These are phyloP conservation scores for Backusella parvicylindrica DNA, from an alignment of 192 early-diverging fungal species.

Conservation along the genomic window DNA sequence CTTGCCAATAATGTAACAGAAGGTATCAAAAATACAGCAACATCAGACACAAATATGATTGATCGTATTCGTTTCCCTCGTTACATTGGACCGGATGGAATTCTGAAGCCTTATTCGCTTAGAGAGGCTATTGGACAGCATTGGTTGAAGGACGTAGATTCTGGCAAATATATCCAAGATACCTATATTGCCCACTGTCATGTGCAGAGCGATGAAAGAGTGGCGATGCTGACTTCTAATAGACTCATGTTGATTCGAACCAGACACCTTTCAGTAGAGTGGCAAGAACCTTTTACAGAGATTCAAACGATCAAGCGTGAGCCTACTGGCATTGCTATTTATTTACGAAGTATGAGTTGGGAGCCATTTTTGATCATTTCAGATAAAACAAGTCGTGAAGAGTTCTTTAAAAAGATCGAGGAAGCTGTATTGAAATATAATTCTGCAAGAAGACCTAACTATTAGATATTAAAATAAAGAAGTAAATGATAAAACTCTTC, in stretches of 20 bases:
- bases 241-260: slow-evolving; percentile 75
- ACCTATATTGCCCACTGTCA: slow-evolving; percentile 86
- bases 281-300: slow-evolving; percentile 74
- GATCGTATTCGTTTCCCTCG: slow-evolving; percentile 85
- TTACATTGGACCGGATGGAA: slow-evolving; percentile 79
- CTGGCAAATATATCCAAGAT: slow-evolving; percentile 76
- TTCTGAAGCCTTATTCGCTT: slow-evolving; percentile 67
- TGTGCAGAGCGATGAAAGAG: slow-evolving; percentile 79
- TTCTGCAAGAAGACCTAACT: slow-evolving; percentile 2
- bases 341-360: slow-evolving; percentile 49
- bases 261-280: slow-evolving; percentile 72
- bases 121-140: slow-evolving; percentile 83
- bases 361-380: slow-evolving; percentile 73
- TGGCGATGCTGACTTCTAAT: slow-evolving; percentile 78
- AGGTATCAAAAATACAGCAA: slow-evolving; percentile 93
- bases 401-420: slow-evolving; percentile 70
- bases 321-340: slow-evolving; percentile 70
- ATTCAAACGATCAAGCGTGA: slow-evolving; percentile 72
- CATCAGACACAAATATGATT: slow-evolving; percentile 76
- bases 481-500: too few species aligned
- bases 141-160: slow-evolving; percentile 79
- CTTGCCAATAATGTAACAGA: slow-evolving; percentile 91
- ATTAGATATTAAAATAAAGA: too few species aligned
- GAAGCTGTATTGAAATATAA: slow-evolving; percentile 52
- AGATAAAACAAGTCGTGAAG: slow-evolving; percentile 57